A percentile compares a stretch with the other conserved stretches of the same genome.
Conservation (phyloP, 2,329 filamentous ascomycete species). For the Podosphaera aphanis region DNA sequence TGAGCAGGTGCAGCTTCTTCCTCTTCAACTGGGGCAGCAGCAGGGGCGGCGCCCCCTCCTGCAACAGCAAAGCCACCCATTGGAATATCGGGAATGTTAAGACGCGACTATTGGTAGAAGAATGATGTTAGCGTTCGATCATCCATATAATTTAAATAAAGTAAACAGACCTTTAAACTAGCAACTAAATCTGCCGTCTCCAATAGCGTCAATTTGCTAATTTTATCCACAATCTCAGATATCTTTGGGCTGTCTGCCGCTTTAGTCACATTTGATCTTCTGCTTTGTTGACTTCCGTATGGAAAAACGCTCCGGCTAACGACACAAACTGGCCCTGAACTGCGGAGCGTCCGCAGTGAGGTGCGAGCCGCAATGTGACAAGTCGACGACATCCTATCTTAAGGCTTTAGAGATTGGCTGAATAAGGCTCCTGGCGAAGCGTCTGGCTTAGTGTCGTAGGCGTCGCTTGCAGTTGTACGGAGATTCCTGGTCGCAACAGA, state of each 20-base stretch:
- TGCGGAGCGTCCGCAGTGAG: constrained; percentile 38
- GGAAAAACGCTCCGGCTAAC: constrained; percentile 8
- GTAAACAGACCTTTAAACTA: constrained; percentile 56
- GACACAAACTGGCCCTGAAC: constrained; percentile 21
- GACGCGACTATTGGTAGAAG: constrained; percentile 38
- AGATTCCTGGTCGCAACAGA: neutral
- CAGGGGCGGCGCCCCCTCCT: constrained; percentile 24
- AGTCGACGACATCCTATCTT: constrained; percentile 32
- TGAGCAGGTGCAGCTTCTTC: constrained; percentile 72
- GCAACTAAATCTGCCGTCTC: constrained; percentile 94
- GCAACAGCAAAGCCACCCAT: constrained; percentile 64
- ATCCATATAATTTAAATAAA: neutral
- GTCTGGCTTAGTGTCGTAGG: neutral
- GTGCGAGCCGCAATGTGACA: constrained; percentile 39
- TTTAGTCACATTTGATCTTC: constrained; percentile 78
- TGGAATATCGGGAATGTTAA: constrained; percentile 96
- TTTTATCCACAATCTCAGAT: constrained; percentile 83
- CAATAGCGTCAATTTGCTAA: constrained; percentile 88
- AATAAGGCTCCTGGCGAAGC: neutral
- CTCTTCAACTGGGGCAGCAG: constrained; percentile 45
- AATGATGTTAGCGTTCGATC: constrained; percentile 5
- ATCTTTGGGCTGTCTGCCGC: constrained; percentile 68
- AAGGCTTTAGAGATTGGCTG: constrained; percentile 9
- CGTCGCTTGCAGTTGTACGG: too few relatives aligned
- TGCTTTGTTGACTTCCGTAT: constrained; percentile 24